Conservation (phyloP, 2,329 filamentous ascomycete species). For the Ilyonectria mors-panacis region DNA sequence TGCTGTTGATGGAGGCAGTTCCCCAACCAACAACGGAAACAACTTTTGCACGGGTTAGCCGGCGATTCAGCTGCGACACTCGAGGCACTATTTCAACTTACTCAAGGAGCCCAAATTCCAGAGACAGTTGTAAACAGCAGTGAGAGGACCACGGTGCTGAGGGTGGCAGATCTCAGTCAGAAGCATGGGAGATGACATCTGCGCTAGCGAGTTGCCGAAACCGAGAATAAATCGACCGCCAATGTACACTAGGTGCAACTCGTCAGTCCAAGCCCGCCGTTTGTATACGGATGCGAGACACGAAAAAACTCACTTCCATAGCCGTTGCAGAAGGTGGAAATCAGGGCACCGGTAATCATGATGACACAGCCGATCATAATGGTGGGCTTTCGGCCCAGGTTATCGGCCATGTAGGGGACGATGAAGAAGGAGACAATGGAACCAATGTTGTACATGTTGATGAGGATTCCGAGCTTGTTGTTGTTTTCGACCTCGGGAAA, state of each 20-base stretch:
- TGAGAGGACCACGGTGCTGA: slow-evolving; percentile 76
- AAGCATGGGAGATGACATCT: slow-evolving; percentile 75
- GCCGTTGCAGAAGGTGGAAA: slow-evolving; percentile 60
- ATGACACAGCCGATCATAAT: slow-evolving; percentile 61
- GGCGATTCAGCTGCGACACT: neutral
- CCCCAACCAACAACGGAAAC: slow-evolving; percentile 76
- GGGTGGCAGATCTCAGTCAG: slow-evolving; percentile 78
- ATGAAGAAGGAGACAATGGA: slow-evolving; percentile 64
- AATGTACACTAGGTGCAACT: slow-evolving; percentile 53
- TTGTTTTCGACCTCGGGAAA: slow-evolving; percentile 59
- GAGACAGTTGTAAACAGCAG: slow-evolving; percentile 77
- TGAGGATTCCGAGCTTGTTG: slow-evolving; percentile 64
- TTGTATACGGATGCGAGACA: too few relatives aligned
- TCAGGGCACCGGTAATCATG: slow-evolving; percentile 61
- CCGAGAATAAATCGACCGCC: slow-evolving; percentile 63
- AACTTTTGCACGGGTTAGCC: slow-evolving; percentile 47
- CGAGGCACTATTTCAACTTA: slow-evolving; percentile 31
- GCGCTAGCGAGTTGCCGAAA: slow-evolving; percentile 76
- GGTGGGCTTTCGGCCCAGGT: slow-evolving; percentile 59
- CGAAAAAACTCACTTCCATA: slow-evolving; percentile 57
- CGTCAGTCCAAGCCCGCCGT: slow-evolving; percentile 15
- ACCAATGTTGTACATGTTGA: slow-evolving; percentile 68
- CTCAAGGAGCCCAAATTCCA: slow-evolving; percentile 73
- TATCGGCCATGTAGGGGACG: slow-evolving; percentile 62
- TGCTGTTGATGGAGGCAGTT: slow-evolving; percentile 68